Evolutionary conservation across 768 basidiomycete species (phyloP).

Genomic region (Coprinopsis marcescibilis): DNA sequence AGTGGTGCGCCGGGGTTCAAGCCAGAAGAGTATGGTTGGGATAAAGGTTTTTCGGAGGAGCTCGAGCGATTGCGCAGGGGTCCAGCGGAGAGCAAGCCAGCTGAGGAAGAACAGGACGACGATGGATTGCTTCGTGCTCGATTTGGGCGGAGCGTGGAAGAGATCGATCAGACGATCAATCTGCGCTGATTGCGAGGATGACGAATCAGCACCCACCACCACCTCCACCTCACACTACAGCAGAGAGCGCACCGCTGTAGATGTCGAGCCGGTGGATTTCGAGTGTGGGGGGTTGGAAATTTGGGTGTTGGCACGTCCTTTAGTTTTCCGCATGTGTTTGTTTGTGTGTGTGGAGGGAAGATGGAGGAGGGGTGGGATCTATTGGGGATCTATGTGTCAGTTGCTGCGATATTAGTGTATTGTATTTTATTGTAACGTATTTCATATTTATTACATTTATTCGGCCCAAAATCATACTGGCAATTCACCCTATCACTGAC

Average conservation of each 20-base stretch:
- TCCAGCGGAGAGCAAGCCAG: not conserved
- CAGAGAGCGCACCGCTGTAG: conserved; percentile 24
- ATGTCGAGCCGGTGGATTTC: conserved; percentile 52
- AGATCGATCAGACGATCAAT: too few species aligned
- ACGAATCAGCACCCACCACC: not conserved
- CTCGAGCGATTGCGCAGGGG: conserved; percentile 28
- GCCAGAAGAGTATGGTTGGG: conserved; percentile 62
- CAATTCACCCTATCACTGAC: too few species aligned
- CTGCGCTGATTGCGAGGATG: too few species aligned
- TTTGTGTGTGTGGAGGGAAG: too few species aligned
- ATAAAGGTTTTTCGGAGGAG: conserved; percentile 54
- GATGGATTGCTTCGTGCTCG: conserved; percentile 9
- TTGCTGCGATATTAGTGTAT: too few species aligned
- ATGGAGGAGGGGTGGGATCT: too few species aligned
- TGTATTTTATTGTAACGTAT: too few species aligned
- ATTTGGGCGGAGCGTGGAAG: too few species aligned
- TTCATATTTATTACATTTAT: too few species aligned
- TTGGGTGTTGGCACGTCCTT: conserved; percentile 72
- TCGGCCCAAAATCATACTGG: too few species aligned
- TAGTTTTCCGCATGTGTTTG: too few species aligned
- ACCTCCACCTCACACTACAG: not conserved
- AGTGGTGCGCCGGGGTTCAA: conserved; percentile 74
- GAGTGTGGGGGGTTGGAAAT: conserved; percentile 92
- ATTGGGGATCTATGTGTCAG: too few species aligned
- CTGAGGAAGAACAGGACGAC: not conserved